These are phyloP conservation scores for Plasmodium fragile DNA, from an alignment of 169 alveolate genomes.

Conservation along the genomic window DNA sequence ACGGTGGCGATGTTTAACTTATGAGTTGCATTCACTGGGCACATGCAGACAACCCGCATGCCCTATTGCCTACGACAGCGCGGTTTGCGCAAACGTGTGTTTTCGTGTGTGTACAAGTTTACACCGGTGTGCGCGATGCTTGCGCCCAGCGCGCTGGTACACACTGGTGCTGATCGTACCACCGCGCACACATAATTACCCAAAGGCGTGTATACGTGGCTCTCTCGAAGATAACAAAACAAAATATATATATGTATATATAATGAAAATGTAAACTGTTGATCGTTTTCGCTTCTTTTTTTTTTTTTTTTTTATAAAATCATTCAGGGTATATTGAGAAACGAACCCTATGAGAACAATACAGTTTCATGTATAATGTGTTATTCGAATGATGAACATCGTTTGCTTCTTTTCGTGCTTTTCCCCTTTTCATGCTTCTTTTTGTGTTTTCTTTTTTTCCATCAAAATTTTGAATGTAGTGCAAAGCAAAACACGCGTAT, in stretches of 20 bases:
- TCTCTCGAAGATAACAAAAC: background rate
- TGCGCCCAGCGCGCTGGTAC: background rate
- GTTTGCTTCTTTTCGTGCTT: background rate
- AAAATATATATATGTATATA: background rate
- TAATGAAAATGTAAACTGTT: background rate
- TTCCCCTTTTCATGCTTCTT: background rate
- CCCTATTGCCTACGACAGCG: background rate
- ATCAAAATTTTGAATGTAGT: constrained; percentile 4
- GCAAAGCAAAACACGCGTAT: background rate
- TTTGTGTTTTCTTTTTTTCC: background rate
- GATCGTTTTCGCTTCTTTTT: background rate
- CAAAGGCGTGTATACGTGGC: background rate
- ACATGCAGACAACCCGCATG: background rate
- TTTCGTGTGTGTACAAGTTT: background rate
- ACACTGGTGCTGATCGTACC: background rate
- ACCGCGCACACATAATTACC: background rate
- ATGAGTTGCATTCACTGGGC: background rate
- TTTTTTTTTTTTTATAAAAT: background rate
- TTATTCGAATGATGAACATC: background rate
- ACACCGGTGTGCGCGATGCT: background rate
- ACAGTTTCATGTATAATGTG: background rate
- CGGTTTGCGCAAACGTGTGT: background rate
- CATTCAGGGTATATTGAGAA: background rate
- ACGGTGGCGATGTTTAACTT: background rate
- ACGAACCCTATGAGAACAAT: background rate